Conservation (phyloP, 1,139 yeast genomes). For the Hyphopichia burtonii region DNA sequence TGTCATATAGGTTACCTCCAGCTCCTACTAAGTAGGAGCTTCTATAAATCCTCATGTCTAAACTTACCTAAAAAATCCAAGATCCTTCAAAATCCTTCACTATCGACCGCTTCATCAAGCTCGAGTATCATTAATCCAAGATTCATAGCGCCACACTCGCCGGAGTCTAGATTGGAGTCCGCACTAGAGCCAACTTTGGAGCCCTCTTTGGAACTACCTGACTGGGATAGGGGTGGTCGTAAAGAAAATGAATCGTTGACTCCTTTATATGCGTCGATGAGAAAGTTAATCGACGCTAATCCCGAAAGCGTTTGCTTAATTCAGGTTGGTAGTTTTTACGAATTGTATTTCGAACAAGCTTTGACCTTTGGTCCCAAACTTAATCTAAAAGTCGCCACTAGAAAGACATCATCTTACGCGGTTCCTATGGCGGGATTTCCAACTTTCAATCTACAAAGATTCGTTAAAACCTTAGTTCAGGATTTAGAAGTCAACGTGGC, state of each 20-base stretch:
- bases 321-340: conserved; percentile 89
- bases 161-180: neutral
- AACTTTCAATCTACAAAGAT: conserved; percentile 63
- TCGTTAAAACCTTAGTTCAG: conserved; percentile 69
- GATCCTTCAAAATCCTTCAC: neutral
- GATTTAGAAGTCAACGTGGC: conserved; percentile 73
- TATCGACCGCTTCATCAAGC: neutral
- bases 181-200: too few relatives aligned
- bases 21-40: neutral
- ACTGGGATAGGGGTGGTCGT: conserved; percentile 46
- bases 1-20: too few relatives aligned
- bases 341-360: conserved; percentile 87
- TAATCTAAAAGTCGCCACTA: conserved; percentile 51
- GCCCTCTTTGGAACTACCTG: conserved; percentile 5
- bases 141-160: neutral
- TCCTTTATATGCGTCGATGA: conserved; percentile 37
- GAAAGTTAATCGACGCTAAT: conserved; percentile 32
- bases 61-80: neutral
- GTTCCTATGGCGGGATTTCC: conserved; percentile 96
- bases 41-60: neutral
- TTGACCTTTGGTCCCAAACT: conserved; percentile 66
- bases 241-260: conserved; percentile 29
- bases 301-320: conserved; percentile 76
- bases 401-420: conserved; percentile 41
- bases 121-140: neutral